phyloP scores from a whole-genome alignment of 306 rosid genomes.

The Quercus rubra region DNA sequence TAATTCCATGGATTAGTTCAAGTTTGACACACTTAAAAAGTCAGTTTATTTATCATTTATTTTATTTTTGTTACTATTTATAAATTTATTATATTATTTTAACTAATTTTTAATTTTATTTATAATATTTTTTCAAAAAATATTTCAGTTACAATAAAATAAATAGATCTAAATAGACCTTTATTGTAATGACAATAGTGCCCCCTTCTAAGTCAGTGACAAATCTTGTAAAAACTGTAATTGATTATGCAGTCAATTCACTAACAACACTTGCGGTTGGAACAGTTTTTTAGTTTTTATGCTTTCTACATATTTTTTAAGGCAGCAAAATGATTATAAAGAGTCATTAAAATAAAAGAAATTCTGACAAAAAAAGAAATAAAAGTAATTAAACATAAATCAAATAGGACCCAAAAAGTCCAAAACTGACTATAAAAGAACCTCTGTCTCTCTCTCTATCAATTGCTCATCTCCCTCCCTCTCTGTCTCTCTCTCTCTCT shows the following conservation, averaged over 20 bases:
- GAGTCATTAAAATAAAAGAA: slow-evolving; percentile 2
- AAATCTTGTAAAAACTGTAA: background rate
- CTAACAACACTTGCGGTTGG: background rate
- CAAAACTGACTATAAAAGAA: slow-evolving; percentile 53
- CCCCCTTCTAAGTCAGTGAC: background rate
- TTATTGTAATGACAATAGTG: background rate
- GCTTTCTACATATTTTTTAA: background rate
- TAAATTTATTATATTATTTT: rapidly evolving
- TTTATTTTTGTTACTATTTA: too few relatives aligned
- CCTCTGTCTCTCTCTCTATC: slow-evolving; percentile 23
- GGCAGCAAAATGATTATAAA: background rate
- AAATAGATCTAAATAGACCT: rapidly evolving
- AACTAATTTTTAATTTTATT: rapidly evolving
- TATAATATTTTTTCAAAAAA: rapidly evolving
- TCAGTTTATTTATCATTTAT: rapidly evolving
- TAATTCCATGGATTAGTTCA: too few relatives aligned
- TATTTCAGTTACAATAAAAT: rapidly evolving
- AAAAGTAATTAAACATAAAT: background rate
- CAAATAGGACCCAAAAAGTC: slow-evolving; percentile 10
- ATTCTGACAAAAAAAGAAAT: background rate
- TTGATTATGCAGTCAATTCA: background rate
- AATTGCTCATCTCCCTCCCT: slow-evolving; percentile 8
- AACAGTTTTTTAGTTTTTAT: background rate
- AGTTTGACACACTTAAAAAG: too few relatives aligned
- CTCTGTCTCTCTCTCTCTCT: slow-evolving; percentile 3